phyloP scores from a whole-genome alignment of 1,284 basidiomycete genomes.

The Afroboletus lepidellus region DNA sequence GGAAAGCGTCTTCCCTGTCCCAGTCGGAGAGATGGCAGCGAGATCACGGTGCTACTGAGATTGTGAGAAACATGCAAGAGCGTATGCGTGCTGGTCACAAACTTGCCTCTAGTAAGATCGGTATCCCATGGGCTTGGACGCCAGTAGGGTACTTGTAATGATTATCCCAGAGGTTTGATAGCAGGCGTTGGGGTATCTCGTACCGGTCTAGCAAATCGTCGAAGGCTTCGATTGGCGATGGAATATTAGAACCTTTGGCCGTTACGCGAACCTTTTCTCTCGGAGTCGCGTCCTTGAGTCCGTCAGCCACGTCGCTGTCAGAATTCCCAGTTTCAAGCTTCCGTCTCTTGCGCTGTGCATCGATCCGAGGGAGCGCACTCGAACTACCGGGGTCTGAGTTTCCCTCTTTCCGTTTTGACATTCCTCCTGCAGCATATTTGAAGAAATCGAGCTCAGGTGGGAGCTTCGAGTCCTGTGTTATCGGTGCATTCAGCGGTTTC shows the following conservation, averaged over 20 bases:
- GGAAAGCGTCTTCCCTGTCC: slow-evolving; percentile 90
- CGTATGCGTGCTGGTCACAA: neutral
- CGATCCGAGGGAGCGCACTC: slow-evolving; percentile 17
- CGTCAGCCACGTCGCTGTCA: slow-evolving; percentile 32
- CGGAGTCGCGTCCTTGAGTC: slow-evolving; percentile 30
- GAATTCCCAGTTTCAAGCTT: slow-evolving; percentile 30
- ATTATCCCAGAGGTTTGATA: slow-evolving; percentile 60
- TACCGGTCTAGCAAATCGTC: slow-evolving; percentile 56
- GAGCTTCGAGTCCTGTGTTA: slow-evolving; percentile 46
- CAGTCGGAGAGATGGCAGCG: slow-evolving; percentile 90
- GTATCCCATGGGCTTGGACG: slow-evolving; percentile 72
- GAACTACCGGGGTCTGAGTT: slow-evolving; percentile 12
- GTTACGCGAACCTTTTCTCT: slow-evolving; percentile 59
- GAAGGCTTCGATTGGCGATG: slow-evolving; percentile 58
- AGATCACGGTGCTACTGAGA: slow-evolving; percentile 66
- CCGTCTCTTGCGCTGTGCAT: slow-evolving; percentile 38
- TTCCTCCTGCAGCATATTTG: slow-evolving; percentile 67
- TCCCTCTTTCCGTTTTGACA: slow-evolving; percentile 47
- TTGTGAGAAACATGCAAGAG: neutral
- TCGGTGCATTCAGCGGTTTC: slow-evolving; percentile 16
- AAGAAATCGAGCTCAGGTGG: slow-evolving; percentile 87
- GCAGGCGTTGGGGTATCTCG: slow-evolving; percentile 51
- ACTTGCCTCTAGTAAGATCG: slow-evolving; percentile 69
- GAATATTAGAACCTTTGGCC: slow-evolving; percentile 67
- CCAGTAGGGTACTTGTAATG: slow-evolving; percentile 67